These are phyloP conservation scores for Debaryomyces sp. DNA, from an alignment of 1,139 yeast species.

Conservation along the genomic window DNA sequence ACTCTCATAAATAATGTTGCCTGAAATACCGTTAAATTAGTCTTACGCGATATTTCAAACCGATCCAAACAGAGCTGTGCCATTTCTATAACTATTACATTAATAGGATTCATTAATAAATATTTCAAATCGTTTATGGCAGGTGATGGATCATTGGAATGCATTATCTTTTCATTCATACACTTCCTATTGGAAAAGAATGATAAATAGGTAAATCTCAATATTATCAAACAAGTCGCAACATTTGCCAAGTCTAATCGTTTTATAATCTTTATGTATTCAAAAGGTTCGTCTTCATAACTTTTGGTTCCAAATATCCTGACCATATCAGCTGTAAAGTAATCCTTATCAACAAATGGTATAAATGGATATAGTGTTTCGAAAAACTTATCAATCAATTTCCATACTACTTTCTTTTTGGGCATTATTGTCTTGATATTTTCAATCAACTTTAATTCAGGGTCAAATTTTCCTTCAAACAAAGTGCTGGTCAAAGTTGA, in stretches of 20 bases:
- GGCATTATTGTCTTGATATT: constrained; percentile 36
- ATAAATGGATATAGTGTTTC: constrained; percentile 48
- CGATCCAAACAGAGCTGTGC: constrained; percentile 30
- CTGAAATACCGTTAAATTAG: constrained; percentile 30
- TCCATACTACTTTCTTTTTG: constrained; percentile 38
- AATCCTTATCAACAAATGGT: constrained; percentile 52
- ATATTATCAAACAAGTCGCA: constrained; percentile 26
- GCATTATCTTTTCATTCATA: constrained; percentile 18
- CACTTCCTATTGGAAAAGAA: constrained; percentile 25
- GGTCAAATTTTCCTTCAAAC: constrained; percentile 24
- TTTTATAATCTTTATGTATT: constrained; percentile 19
- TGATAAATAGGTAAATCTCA: constrained; percentile 28
- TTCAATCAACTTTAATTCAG: constrained; percentile 24
- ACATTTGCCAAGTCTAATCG: constrained; percentile 27
- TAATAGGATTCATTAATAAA: constrained; percentile 24
- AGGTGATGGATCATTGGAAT: constrained; percentile 11
- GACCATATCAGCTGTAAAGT: constrained; percentile 20
- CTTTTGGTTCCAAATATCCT: constrained; percentile 23
- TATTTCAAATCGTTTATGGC: constrained; percentile 17
- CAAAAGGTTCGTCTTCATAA: constrained; percentile 16
- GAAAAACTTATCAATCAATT: constrained; percentile 39
- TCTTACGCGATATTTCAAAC: constrained; percentile 27
- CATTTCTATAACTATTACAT: constrained; percentile 22
- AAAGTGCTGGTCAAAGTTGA: constrained; percentile 18
- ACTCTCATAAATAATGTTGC: constrained; percentile 43